Evolutionary conservation across 495 filamentous ascomycete species (phyloP), one percentile per base, ranked within the genome.

Genomic region (Aspergillus sclerotiicarbonarius): DNA sequence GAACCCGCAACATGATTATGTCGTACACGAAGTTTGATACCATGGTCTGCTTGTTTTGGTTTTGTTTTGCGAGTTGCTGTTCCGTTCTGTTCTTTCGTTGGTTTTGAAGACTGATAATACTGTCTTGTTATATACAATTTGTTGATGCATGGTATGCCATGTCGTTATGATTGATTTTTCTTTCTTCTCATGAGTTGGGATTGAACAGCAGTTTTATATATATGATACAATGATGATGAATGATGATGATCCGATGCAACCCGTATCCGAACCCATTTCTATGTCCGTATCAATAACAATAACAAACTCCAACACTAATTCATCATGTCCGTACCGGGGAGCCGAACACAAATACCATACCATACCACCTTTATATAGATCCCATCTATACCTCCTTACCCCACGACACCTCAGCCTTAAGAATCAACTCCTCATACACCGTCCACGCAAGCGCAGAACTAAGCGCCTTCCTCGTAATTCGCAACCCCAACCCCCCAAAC

Each of bases 401-500:
- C 80, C 85, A 87, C 16, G 78, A 80, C 51, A 69, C 80, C 76
- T 95, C 90, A 13, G 88, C 90, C 44, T 80, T 70, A 18, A 92
- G 74, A 60, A 99, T 86, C 56, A 97, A 71, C 70, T 96, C 93
- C 75, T 99, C 94, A 67, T 99, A 99, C 20, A 96, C 78, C 18
- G 92, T 96, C 94, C 94, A 99, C 8, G 92, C 92, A 59, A 98
- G 78, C 29, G 94, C 95, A 37, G 85, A 89, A 67, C 92, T 96
- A 6, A 96, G 67, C 15, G 92, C 95, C 76, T 99, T 99, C 61
- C 94, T 81, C 33, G 84, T 87, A 79, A 97, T 95, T 53, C 94
- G 84, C 64, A 99, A 72, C 29, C 85, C 91, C 52, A 99, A 69
- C 4, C 94, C 94, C 69, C 94, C 88, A 71, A 92, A 92, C 56